phyloP scores from a whole-genome alignment of 108 stramenopile species.

The Discostella stelligeroides region DNA sequence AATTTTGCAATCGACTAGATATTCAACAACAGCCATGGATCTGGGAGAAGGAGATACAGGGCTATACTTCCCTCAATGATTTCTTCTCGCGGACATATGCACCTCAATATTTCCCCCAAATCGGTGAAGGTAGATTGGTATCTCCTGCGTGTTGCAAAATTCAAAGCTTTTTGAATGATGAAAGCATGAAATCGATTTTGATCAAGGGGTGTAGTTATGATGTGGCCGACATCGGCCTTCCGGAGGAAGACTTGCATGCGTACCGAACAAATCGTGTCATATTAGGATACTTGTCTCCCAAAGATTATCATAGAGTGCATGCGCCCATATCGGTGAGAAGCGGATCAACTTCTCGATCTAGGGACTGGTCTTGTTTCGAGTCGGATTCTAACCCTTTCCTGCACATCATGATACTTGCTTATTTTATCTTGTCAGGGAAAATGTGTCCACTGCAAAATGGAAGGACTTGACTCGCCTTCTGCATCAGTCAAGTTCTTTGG shows the following conservation, averaged over 20 bases:
- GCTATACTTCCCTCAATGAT: constrained; percentile 49
- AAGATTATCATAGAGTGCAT: constrained; percentile 54
- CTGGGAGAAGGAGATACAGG: constrained; percentile 29
- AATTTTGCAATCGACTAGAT: constrained; percentile 39
- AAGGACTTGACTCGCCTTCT: constrained; percentile 32
- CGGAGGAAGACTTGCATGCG: constrained; percentile 25
- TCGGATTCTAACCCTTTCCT: neutral
- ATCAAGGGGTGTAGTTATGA: constrained; percentile 53
- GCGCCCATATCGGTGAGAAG: constrained; percentile 36
- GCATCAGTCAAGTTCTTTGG: constrained; percentile 59
- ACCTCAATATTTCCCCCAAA: constrained; percentile 13
- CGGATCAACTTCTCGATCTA: neutral
- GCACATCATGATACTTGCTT: neutral
- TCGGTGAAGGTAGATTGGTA: constrained; percentile 29
- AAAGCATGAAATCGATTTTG: constrained; percentile 29
- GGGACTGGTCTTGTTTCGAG: neutral
- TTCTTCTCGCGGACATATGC: constrained; percentile 51
- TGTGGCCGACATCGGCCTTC: constrained; percentile 40
- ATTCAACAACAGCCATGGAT: constrained; percentile 49
- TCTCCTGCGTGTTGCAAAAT: constrained; percentile 49
- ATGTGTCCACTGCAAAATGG: constrained; percentile 44
- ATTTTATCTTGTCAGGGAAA: constrained; percentile 25
- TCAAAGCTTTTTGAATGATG: constrained; percentile 22
- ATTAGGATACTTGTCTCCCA: constrained; percentile 46
- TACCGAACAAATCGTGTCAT: constrained; percentile 34